phyloP scores from a whole-genome alignment of 1,284 basidiomycete genomes.

The Rhodotorula sp. region DNA sequence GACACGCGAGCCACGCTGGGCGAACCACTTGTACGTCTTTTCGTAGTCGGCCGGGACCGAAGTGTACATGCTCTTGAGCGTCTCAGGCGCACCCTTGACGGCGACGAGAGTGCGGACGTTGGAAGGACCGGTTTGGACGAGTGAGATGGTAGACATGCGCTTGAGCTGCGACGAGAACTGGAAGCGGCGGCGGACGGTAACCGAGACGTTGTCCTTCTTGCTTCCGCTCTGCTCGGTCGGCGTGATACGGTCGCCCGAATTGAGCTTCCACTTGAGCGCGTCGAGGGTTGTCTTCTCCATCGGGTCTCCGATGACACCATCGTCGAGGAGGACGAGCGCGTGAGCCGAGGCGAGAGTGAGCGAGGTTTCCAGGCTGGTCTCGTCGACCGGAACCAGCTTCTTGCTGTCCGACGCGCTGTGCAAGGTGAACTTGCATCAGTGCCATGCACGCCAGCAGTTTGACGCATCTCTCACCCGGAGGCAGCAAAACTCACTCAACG shows the following conservation, averaged over 20 bases:
- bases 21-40: constrained; percentile 89
- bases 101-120: constrained; percentile 52
- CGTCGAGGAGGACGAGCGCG: constrained; percentile 85
- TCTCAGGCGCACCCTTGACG: constrained; percentile 94
- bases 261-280: constrained; percentile 84
- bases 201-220: constrained; percentile 49
- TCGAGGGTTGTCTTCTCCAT: constrained; percentile 98
- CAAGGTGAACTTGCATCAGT: background rate
- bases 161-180: constrained; percentile 95
- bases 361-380: constrained; percentile 73
- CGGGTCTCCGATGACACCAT: constrained; percentile 91
- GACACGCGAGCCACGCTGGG: constrained; percentile 84
- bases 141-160: constrained; percentile 88
- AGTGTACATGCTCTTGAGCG: constrained; percentile 80
- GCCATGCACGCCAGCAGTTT: background rate
- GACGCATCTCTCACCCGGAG: too few species aligned
- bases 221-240: constrained; percentile 52
- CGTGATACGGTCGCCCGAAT: constrained; percentile 70
- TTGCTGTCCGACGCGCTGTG: constrained; percentile 53
- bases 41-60: constrained; percentile 76
- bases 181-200: constrained; percentile 82
- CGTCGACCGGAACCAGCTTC: constrained; percentile 74
- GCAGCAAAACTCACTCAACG: constrained; percentile 57
- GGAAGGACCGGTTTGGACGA: constrained; percentile 49
- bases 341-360: constrained; percentile 91